Evolutionary conservation across 805 yeast genomes (phyloP).

Genomic region (Saccharomyces paradoxus): DNA sequence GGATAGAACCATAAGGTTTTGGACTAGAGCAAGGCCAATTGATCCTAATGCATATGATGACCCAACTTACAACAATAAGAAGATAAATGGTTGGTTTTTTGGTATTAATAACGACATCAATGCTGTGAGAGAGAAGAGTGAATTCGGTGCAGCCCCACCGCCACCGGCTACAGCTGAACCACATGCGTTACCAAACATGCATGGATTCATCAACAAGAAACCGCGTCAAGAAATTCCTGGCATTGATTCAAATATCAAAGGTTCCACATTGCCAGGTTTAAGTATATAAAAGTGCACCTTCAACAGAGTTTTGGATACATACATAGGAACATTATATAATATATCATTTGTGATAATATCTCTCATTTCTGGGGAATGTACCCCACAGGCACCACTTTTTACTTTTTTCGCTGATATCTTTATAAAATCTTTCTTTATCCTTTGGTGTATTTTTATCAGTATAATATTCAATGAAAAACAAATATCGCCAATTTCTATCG

Average conservation of each 20-base stretch:
- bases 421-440: conserved; percentile 28
- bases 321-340: not conserved
- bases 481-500: conserved; percentile 58
- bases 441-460: conserved; percentile 25
- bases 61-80: conserved; percentile 65
- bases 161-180: not conserved
- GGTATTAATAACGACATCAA: conserved; percentile 34
- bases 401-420: conserved; percentile 38
- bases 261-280: conserved; percentile 10
- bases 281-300: conserved; percentile 6
- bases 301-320: not conserved
- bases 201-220: not conserved
- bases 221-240: conserved; percentile 8
- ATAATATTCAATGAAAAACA: conserved; percentile 63
- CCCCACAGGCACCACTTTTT: conserved; percentile 53
- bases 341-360: conserved; percentile 26
- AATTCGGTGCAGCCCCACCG: conserved; percentile 31
- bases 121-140: conserved; percentile 29
- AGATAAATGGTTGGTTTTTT: conserved; percentile 49
- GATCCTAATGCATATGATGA: conserved; percentile 79
- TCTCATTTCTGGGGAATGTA: conserved; percentile 40
- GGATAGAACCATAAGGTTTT: conserved; percentile 84
- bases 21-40: conserved; percentile 89
- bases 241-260: conserved; percentile 6
- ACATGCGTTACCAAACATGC: not conserved